These are phyloP conservation scores for Pseudophaeomoniella oleicola DNA, from an alignment of 2,329 filamentous ascomycete genomes.

Conservation along the genomic window DNA sequence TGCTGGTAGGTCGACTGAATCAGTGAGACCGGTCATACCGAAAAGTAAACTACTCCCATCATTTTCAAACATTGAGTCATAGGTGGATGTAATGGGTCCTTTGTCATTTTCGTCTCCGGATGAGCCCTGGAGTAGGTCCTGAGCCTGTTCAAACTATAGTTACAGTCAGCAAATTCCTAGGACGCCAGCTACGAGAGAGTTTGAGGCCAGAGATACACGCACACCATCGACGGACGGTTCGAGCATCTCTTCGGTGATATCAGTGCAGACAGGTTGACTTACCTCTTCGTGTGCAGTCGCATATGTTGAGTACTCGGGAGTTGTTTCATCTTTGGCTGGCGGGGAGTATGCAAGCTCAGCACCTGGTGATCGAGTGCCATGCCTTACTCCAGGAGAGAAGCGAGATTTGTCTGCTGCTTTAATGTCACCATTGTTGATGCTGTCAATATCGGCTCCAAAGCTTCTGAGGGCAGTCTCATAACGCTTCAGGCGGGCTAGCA, in stretches of 20 bases:
- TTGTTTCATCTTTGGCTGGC: neutral
- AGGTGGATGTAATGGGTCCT: neutral
- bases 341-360: constrained; percentile 2
- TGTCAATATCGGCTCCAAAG: constrained; percentile 10
- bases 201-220: constrained; percentile 5
- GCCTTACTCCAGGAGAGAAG: neutral
- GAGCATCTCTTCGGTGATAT: constrained; percentile 8
- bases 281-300: neutral
- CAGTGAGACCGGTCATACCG: constrained; percentile 8
- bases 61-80: constrained; percentile 3
- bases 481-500: constrained; percentile 10
- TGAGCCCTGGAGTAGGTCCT: constrained; percentile 10
- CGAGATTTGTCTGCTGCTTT: neutral
- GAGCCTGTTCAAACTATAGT: constrained; percentile 6
- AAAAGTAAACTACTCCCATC: constrained; percentile 10
- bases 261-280: too few relatives aligned
- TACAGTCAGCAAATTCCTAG: neutral
- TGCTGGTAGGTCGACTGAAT: constrained; percentile 6
- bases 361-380: neutral
- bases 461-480: constrained; percentile 11
- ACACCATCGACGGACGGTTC: constrained; percentile 13
- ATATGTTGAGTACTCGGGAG: neutral
- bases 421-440: neutral
- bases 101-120: constrained; percentile 12
- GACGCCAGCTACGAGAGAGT: neutral